phyloP scores from a whole-genome alignment of 305 asterid species.

The Rubia balearica region DNA sequence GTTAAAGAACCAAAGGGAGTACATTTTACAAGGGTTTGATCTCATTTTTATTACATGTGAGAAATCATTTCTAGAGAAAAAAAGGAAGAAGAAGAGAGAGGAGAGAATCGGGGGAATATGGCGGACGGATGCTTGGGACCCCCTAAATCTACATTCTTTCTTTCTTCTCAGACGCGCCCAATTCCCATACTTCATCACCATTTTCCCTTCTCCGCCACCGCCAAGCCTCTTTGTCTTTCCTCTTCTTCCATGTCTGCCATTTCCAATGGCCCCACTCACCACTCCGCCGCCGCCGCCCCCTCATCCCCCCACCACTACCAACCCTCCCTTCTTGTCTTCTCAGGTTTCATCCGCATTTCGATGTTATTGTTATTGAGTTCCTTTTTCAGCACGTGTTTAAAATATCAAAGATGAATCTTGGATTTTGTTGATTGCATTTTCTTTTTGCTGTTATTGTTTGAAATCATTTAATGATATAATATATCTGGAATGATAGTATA shows the following conservation, averaged over 20 bases:
- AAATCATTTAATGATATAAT: background rate
- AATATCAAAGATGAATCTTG: background rate
- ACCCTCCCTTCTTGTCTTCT: constrained; percentile 73
- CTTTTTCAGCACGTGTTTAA: background rate
- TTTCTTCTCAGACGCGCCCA: constrained; percentile 4
- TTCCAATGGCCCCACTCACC: constrained; percentile 11
- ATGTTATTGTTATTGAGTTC: background rate
- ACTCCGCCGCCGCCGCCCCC: constrained; percentile 19
- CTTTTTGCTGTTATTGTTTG: background rate
- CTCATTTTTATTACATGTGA: background rate
- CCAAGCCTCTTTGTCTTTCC: constrained; percentile 8
- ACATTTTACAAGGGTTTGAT: too few relatives aligned
- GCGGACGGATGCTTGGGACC: constrained; percentile 68
- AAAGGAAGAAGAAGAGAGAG: background rate
- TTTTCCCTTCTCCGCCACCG: constrained; percentile 20
- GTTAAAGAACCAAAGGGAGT: too few relatives aligned
- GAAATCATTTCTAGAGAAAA: background rate
- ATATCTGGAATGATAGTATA: background rate
- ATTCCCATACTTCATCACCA: constrained; percentile 17
- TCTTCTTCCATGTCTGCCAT: constrained; percentile 16
- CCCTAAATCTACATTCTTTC: constrained; percentile 15
- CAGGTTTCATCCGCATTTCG: constrained; percentile 35
- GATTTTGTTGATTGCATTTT: background rate
- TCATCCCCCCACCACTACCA: constrained; percentile 26
- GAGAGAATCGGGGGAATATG: constrained; percentile 38